Evolutionary conservation across 2,329 filamentous ascomycete species (phyloP), one percentile per base, ranked within the genome.

Genomic region (Huntiella abstrusa): DNA sequence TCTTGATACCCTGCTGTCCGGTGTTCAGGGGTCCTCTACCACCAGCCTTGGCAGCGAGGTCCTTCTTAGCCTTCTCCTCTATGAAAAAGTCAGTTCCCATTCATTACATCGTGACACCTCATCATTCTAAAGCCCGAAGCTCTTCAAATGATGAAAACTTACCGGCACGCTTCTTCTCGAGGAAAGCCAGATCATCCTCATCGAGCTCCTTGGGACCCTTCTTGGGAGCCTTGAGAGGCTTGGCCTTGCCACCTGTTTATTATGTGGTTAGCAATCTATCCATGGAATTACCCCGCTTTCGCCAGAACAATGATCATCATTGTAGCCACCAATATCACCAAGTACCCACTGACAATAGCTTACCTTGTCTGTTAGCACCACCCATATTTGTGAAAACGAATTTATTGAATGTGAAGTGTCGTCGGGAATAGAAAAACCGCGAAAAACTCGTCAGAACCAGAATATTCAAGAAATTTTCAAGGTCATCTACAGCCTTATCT

Each of bases 1-100:
- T 95, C 79, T 95, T 95, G 70, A 96, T 94, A 52, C 85, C 86
- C 66, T 92, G 84, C 42, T 71, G 64, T 33, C 85, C 86, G 32
- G 77, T 80, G 66, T 86, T 87, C 60, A 95, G 61, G 34, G 88
- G 87, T 3, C 88, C 88, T 68, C 92, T 93, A 63, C 83, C 83
- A 57, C 81, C 80, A 40, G 83, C 80, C 67, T 84, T 83, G 51
- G 77, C 71, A n/a, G 80, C 77, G 65, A 92, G 60, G 7, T 86
- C 84, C 67, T 92, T 88, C 64, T 77, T 80, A 40, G 81, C 83
- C 70, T 87, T 85, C 59, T 84, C 81, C 55, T 87, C 84, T 82
- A 56, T 54, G 1, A 28, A 16, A n/a, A 16, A 7, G 33, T 36
- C 32, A 45, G 43, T 28, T 7, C 8, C 6, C 7, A 28, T 28